phyloP scores from a whole-genome alignment of 345 rosid genomes.

The Populus deltoides region DNA sequence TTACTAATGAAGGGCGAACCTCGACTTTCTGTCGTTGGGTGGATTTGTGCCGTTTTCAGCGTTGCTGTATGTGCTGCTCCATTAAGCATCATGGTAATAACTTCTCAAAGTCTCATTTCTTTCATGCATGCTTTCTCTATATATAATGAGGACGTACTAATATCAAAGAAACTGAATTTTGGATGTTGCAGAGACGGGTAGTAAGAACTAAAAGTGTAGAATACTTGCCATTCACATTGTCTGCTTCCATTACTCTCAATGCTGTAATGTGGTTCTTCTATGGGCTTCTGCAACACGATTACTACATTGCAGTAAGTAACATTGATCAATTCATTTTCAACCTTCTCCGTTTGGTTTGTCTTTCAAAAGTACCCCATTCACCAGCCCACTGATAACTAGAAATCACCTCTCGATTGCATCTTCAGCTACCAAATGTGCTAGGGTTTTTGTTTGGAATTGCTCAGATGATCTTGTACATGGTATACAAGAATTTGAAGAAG shows the following conservation, averaged over 20 bases:
- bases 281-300: slow-evolving; percentile 27
- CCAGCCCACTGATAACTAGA: neutral
- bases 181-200: slow-evolving; percentile 36
- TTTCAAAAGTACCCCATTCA: neutral
- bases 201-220: slow-evolving; percentile 51
- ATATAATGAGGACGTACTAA: neutral
- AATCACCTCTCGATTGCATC: neutral
- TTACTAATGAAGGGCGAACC: neutral
- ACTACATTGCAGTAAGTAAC: slow-evolving; percentile 30
- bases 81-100: slow-evolving; percentile 12
- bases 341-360: neutral
- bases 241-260: slow-evolving; percentile 35
- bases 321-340: neutral
- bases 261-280: slow-evolving; percentile 38
- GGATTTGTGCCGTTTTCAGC: slow-evolving; percentile 24
- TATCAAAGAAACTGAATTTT: neutral
- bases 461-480: slow-evolving; percentile 13
- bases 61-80: slow-evolving; percentile 22
- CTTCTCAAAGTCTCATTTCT: neutral
- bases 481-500: slow-evolving; percentile 7
- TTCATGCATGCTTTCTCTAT: neutral
- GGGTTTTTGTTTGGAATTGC: slow-evolving; percentile 18
- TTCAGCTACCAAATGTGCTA: slow-evolving; percentile 15
- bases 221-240: slow-evolving; percentile 51
- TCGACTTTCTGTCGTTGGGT: slow-evolving; percentile 6